These are phyloP conservation scores for Cyclotella choctawhatcheeana DNA, from an alignment of 108 stramenopile species.

Conservation along the genomic window DNA sequence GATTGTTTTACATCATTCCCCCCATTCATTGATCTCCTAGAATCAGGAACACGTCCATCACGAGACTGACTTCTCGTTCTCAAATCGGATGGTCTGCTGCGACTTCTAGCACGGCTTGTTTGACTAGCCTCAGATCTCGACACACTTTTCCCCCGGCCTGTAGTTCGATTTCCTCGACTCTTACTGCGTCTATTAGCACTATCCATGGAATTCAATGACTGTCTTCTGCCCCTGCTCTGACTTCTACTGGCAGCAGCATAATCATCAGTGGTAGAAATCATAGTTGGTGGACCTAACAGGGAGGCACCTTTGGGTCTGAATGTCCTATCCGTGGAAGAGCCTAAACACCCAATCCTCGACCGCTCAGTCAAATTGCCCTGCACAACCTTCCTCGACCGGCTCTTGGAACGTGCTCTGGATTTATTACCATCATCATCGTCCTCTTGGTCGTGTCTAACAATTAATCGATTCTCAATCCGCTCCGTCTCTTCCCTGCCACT, in stretches of 20 bases:
- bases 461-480: neutral
- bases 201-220: neutral
- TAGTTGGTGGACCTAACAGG: constrained; percentile 3
- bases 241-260: neutral
- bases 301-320: constrained; percentile 1
- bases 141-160: constrained; percentile 5
- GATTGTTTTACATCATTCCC: neutral
- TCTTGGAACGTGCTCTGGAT: neutral
- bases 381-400: neutral
- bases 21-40: neutral
- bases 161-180: neutral
- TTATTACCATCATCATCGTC: neutral
- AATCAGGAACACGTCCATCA: neutral
- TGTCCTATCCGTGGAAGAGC: constrained; percentile 8
- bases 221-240: neutral
- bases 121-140: neutral
- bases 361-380: constrained; percentile 5
- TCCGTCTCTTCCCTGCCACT: neutral
- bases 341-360: neutral
- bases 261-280: neutral
- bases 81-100: neutral
- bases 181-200: neutral
- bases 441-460: neutral
- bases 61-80: neutral
- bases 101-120: too few relatives aligned